Evolutionary conservation across 208 protist genomes (phyloP), one percentile per base, ranked within the genome.

Genomic region (Wallacemonas rigidus): DNA sequence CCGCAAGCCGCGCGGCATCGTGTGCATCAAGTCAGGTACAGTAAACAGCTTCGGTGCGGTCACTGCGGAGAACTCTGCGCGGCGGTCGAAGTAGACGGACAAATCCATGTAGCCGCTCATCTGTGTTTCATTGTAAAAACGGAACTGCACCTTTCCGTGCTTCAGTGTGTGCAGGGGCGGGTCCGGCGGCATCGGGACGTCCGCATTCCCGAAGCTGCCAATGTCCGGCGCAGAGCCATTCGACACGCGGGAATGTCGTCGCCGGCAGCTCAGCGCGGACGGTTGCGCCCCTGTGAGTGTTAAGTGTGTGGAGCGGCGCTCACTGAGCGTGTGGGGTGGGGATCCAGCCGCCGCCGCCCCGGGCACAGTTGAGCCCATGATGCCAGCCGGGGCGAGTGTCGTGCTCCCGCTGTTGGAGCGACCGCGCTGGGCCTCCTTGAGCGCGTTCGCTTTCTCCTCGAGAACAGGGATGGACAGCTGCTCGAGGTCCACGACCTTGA

Each of bases 81-180:
- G 81, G 3, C 75, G 77, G 79, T 95, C 90, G 39, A 95, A 85
- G 6, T 69, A 62, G 12, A 95, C 73, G 69, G 70, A 93, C 26
- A 95, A 54, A 69, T 95, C 90, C 12, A 95, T 53, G 67, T 88
- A 95, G 38, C 86, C 78, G 62, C 87, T 90, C 57, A 81, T 71
- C 45, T 60, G 64, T 1, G 86, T 92, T 44, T 80, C 84, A 67
- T 95, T 95, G 79, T 86, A 93, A 17, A 93, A 67, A 40, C 84
- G 77, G 36, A 93, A 85, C 61, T 83, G 69, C 74, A 95, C 76
- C 76, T 95, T 95, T 50, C 90, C 90, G 71, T 93, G 88, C 45
- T 87, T 80, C 8, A 87, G 77, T 45, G 55, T 38, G 56, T 92
- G 75, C 6, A 85, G 57, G 4, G 71, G 56, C n/a, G 79, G 75